Evolutionary conservation across 169 alveolate genomes (phyloP), one percentile per base, ranked within the genome.

Genomic region (Eimeria praecox): DNA sequence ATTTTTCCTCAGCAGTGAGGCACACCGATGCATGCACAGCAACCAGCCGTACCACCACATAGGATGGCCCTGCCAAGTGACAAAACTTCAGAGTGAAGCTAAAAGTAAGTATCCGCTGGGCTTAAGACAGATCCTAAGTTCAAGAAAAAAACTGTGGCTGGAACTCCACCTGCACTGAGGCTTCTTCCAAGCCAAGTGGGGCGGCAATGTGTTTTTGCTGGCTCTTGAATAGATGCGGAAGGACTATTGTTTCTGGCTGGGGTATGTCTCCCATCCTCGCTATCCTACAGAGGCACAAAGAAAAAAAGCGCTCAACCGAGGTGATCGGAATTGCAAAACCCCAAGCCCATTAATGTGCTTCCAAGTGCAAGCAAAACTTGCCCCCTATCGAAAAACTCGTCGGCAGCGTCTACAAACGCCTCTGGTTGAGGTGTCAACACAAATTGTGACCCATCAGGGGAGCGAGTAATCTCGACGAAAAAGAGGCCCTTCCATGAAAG

Each of bases 181-280:
- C 97, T 46, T 97, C 98, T 94, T 98, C 98, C 77, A 97, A 98
- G 91, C 96, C 96, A 69, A 97, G 95, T 85, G 98, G 98, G 62
- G 98, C 98, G 82, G 97, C 97, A 56, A 98, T 96, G 94, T 98
- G 98, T 44, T 97, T 98, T 42, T 97, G 96, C 83, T 98, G 98
- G 35, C 98, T 98, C 95, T 98, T 98, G 97, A 98, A 98, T 83
- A 98, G 96, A 94, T 98, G 98, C 14, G 98, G 97, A 49, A 98
- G 97, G 35, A 98, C 96, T 64, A 97, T 97, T 44, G 98, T 99
- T 93, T 98, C 99, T 18, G 98, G 98, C 90, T 98, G 98, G 3
- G 99, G 98, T 35, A 98, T 98, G 80, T 98, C 97, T 66, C 98
- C 97, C 90, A 98, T 97, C 94, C 97, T 97, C 86, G 97, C 98